Evolutionary conservation across 148 eudicot genomes (phyloP), one percentile per base, ranked within the genome.

Genomic region (Rhododendron williamsianum): DNA sequence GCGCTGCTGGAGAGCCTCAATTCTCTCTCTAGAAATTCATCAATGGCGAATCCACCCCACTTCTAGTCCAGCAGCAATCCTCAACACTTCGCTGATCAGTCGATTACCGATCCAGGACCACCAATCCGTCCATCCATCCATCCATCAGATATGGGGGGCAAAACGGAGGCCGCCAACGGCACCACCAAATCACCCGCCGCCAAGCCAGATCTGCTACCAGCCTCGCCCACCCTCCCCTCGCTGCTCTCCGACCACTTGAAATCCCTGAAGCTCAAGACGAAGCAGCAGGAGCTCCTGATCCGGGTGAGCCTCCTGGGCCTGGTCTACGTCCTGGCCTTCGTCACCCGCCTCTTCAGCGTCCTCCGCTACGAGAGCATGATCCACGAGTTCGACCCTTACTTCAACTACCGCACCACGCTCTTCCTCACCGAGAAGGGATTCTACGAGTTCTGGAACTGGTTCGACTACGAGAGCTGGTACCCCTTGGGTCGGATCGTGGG

Each of bases 391-490:
- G 99, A 96, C 82, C 99, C 99, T 0, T 96, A 96, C 82, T 96
- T 96, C 91, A 97, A 97, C 48, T 97, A 97, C 84, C 83, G 99
- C 0, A 95, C 98, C 25, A 97, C 99, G 11, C 90, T 95, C 11
- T 97, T 80, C 84, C 76, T 97, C 36, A 95, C 98, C 43, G 89
- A 92, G 77, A 95, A 95, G 27, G 99, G 99, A 0, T 97, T 97
- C 81, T 93, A 97, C 71, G 98, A 97, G 77, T 97, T 97, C 81
- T 95, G 98, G 98, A 97, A 95, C 88, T 97, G 99, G 99, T 97
- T 97, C 43, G 99, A 97, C 52, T 94, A 91, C 2, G 99, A 97
- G 89, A 92, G 95, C 78, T 97, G 99, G 99, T 97, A 97, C 86
- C 99, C 99, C 1, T 89, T 97, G 0, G 99, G 99, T 0, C 86